These are phyloP conservation scores for Trypethelium eluteriae DNA, from an alignment of 495 filamentous ascomycete species.

Conservation along the genomic window DNA sequence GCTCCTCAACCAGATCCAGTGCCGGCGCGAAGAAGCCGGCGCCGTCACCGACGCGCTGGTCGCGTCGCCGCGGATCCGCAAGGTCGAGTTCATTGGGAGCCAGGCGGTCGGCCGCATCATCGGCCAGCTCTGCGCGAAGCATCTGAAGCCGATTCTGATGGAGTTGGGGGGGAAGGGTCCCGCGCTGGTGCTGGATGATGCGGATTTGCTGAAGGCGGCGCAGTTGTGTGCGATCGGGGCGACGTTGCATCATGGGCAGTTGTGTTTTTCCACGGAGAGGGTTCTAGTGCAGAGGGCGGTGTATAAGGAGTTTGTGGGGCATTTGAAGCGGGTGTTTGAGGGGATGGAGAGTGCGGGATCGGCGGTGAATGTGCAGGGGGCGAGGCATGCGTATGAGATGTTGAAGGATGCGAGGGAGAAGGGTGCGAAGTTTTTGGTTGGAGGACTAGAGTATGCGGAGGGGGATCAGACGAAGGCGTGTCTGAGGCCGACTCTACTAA, in stretches of 20 bases:
- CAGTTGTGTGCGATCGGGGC: conserved; percentile 21
- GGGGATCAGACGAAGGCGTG: conserved; percentile 7
- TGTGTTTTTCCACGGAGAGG: conserved; percentile 29
- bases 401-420: conserved; percentile 12
- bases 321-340: conserved; percentile 19
- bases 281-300: conserved; percentile 18
- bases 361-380: conserved; percentile 17
- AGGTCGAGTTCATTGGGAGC: conserved; percentile 27
- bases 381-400: conserved; percentile 21
- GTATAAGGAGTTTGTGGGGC: conserved; percentile 10
- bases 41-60: neutral
- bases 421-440: conserved; percentile 5
- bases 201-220: conserved; percentile 23
- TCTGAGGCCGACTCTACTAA: conserved; percentile 16
- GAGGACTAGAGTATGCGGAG: neutral
- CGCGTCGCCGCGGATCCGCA: conserved; percentile 19
- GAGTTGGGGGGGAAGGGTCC: conserved; percentile 28
- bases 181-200: conserved; percentile 25
- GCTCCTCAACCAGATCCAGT: conserved; percentile 11
- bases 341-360: conserved; percentile 12
- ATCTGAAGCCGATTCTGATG: conserved; percentile 28
- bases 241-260: conserved; percentile 25
- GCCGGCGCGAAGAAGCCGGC: neutral
- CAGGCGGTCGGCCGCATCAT: conserved; percentile 24
- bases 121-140: conserved; percentile 20